phyloP scores from a whole-genome alignment of 306 rosid genomes.

The Dalbergia oliveri region DNA sequence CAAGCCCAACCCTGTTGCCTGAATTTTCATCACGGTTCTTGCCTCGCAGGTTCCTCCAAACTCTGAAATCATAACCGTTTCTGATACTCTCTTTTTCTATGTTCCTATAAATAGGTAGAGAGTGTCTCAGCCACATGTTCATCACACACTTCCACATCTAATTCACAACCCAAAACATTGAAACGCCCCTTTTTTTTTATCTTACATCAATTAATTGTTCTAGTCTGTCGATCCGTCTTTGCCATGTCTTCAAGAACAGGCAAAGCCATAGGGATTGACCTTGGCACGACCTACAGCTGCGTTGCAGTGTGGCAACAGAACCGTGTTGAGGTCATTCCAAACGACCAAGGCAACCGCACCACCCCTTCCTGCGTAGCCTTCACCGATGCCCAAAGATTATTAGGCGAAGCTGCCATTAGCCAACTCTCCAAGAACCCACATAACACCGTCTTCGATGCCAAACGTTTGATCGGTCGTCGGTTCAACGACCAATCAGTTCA shows the following conservation, averaged over 20 bases:
- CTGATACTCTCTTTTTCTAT: neutral
- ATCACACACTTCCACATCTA: neutral
- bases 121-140: neutral
- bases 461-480: constrained; percentile 49
- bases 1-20: neutral
- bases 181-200: neutral
- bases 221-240: neutral
- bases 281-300: constrained; percentile 58
- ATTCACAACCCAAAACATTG: neutral
- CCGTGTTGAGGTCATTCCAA: constrained; percentile 54
- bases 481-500: constrained; percentile 49
- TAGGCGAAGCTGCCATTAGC: constrained; percentile 50
- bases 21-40: neutral
- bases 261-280: constrained; percentile 59
- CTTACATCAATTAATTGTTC: too few species aligned
- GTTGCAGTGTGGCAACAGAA: constrained; percentile 55
- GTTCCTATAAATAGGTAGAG: too few species aligned
- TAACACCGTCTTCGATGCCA: constrained; percentile 55
- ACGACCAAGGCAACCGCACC: constrained; percentile 55
- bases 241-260: constrained; percentile 40
- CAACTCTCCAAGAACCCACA: constrained; percentile 40
- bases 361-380: constrained; percentile 56
- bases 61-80: neutral
- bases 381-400: constrained; percentile 43
- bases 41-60: neutral